These are phyloP conservation scores for Mycena rebaudengoi DNA, from an alignment of 768 basidiomycete genomes.

Conservation along the genomic window DNA sequence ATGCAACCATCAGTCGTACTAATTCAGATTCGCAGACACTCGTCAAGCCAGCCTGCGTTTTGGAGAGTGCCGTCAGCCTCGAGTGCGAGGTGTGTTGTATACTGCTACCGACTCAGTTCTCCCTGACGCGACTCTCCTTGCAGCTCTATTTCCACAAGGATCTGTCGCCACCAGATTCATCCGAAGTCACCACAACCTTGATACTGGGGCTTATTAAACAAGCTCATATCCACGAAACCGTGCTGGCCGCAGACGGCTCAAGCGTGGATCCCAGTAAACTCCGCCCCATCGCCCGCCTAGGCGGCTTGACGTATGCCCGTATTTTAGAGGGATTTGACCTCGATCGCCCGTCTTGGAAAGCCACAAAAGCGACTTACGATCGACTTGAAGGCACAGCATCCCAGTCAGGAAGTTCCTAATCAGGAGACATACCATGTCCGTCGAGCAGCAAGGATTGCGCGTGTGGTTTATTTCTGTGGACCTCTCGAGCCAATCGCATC, in stretches of 20 bases:
- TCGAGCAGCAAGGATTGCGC: no score
- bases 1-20: not conserved
- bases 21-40: conserved; percentile 41
- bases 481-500: no score
- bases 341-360: conserved; percentile 49
- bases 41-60: conserved; percentile 61
- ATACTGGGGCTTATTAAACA: conserved; percentile 63
- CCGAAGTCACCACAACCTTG: conserved; percentile 51
- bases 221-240: conserved; percentile 59
- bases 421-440: no score
- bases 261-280: conserved; percentile 58
- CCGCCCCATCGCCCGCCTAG: conserved; percentile 61
- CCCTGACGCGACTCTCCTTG: not conserved
- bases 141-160: conserved; percentile 62
- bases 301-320: conserved; percentile 60
- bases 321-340: conserved; percentile 58
- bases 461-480: no score
- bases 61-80: conserved; percentile 65
- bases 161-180: conserved; percentile 48
- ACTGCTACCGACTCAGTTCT: conserved; percentile 15
- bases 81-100: conserved; percentile 64
- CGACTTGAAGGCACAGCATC: conserved; percentile 11
- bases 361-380: conserved; percentile 35
- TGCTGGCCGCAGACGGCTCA: conserved; percentile 50
- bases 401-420: no score